Evolutionary conservation across 177 flowering plant species (phyloP).

Genomic region (Telopea speciosissima): DNA sequence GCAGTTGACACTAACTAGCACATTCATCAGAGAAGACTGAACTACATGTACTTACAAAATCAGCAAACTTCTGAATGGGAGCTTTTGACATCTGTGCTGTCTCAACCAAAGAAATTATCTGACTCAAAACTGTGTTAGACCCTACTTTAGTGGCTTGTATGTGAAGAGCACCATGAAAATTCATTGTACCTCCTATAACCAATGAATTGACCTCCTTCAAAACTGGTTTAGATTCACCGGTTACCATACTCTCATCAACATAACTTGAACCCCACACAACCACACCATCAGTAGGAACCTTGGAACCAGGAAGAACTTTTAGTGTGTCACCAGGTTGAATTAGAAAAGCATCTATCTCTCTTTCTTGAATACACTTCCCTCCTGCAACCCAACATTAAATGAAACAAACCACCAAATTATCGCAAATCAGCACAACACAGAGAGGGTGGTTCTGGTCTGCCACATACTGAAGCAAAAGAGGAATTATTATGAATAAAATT

Average conservation of each 20-base stretch:
- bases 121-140: slow-evolving; percentile 87
- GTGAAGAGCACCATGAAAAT: slow-evolving; percentile 82
- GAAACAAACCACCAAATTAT: neutral
- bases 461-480: too few species aligned
- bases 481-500: too few species aligned
- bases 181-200: slow-evolving; percentile 96
- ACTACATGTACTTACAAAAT: slow-evolving; percentile 59
- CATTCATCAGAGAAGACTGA: neutral
- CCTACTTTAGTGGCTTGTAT: slow-evolving; percentile 89
- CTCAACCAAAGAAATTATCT: slow-evolving; percentile 92
- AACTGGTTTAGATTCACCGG: slow-evolving; percentile 87
- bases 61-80: slow-evolving; percentile 98
- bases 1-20: too few species aligned
- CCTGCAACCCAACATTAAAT: slow-evolving; percentile 29
- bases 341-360: slow-evolving; percentile 83
- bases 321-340: slow-evolving; percentile 86
- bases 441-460: neutral
- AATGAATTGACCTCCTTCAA: slow-evolving; percentile 57
- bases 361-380: slow-evolving; percentile 60
- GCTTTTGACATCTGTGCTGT: slow-evolving; percentile 99
- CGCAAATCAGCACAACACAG: neutral
- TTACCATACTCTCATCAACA: slow-evolving; percentile 97
- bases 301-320: slow-evolving; percentile 91
- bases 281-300: slow-evolving; percentile 85
- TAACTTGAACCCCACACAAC: slow-evolving; percentile 93